Evolutionary conservation across 2,329 filamentous ascomycete species (phyloP).

Genomic region (Tolypocladium sp.): DNA sequence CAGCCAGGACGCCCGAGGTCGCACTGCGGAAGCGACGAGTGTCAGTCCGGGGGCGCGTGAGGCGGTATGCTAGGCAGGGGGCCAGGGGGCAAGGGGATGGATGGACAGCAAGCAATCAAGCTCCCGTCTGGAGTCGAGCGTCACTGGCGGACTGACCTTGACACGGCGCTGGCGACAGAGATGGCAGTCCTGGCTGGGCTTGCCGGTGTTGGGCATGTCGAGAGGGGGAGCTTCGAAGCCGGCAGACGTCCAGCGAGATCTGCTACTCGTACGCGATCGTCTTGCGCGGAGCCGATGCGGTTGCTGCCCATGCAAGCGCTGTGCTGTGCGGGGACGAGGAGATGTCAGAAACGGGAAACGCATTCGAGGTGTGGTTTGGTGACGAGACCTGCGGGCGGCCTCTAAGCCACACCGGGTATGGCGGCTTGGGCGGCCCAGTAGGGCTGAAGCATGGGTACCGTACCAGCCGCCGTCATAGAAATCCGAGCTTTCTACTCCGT

Average conservation of each 20-base stretch:
- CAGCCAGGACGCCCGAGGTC: conserved; percentile 29
- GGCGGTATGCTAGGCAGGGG: background rate
- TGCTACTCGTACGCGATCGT: background rate
- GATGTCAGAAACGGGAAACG: conserved; percentile 11
- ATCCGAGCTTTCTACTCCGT: too few species aligned
- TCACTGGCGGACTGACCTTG: conserved; percentile 21
- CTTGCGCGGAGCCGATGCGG: background rate
- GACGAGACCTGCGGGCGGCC: background rate
- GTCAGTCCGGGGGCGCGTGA: background rate
- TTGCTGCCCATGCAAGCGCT: background rate
- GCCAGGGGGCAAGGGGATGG: background rate
- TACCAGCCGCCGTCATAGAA: too few species aligned
- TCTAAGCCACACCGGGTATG: background rate
- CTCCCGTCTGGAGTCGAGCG: background rate
- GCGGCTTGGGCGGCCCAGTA: background rate
- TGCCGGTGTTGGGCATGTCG: conserved; percentile 30
- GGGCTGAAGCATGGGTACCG: background rate
- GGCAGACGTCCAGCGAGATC: background rate
- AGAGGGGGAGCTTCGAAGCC: background rate
- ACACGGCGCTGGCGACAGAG: conserved; percentile 29
- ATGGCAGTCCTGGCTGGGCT: conserved; percentile 30
- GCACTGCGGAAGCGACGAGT: conserved; percentile 17
- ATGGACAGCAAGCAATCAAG: background rate
- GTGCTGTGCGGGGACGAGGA: background rate
- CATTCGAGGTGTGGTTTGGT: conserved; percentile 12